Conservation (phyloP, 2,329 filamentous ascomycete species). For the Lasiodiplodia theobromae region DNA sequence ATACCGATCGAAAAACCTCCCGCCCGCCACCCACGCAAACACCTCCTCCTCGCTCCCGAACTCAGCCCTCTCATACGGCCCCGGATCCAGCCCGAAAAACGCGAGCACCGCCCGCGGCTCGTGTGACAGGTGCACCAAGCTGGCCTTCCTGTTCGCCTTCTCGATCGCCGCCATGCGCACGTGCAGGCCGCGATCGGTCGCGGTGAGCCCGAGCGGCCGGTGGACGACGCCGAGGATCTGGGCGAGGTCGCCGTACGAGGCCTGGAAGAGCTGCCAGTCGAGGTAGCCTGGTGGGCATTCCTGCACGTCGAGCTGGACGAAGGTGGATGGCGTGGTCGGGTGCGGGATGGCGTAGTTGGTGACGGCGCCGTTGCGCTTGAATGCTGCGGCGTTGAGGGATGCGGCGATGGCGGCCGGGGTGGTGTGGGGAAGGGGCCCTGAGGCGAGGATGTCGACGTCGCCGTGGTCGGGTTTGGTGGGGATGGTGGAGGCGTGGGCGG, state of each 20-base stretch:
- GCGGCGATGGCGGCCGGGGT: conserved; percentile 44
- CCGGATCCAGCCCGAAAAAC: conserved; percentile 74
- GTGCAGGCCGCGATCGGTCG: conserved; percentile 69
- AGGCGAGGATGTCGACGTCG: conserved; percentile 75
- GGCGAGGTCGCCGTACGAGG: conserved; percentile 76
- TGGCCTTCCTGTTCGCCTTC: conserved; percentile 59
- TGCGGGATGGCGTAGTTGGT: conserved; percentile 60
- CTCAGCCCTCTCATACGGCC: conserved; percentile 55
- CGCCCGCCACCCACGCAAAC: conserved; percentile 67
- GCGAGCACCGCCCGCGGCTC: conserved; percentile 63
- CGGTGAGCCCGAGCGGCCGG: conserved; percentile 69
- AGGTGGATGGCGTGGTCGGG: conserved; percentile 39
- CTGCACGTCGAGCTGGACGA: conserved; percentile 74
- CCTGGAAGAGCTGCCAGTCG: conserved; percentile 72
- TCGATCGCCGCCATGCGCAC: conserved; percentile 75
- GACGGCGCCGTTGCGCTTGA: conserved; percentile 36
- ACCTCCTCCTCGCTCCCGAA: conserved; percentile 65
- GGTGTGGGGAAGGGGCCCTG: conserved; percentile 32
- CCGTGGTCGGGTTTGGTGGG: conserved; percentile 73
- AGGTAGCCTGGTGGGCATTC: conserved; percentile 53
- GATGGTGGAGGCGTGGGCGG: conserved; percentile 70
- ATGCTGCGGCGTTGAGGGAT: conserved; percentile 55
- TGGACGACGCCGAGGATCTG: conserved; percentile 70
- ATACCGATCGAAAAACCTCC: conserved; percentile 64
- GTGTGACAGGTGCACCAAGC: conserved; percentile 66